phyloP scores from a whole-genome alignment of 805 yeast genomes.

The Pichia cephalocereana region DNA sequence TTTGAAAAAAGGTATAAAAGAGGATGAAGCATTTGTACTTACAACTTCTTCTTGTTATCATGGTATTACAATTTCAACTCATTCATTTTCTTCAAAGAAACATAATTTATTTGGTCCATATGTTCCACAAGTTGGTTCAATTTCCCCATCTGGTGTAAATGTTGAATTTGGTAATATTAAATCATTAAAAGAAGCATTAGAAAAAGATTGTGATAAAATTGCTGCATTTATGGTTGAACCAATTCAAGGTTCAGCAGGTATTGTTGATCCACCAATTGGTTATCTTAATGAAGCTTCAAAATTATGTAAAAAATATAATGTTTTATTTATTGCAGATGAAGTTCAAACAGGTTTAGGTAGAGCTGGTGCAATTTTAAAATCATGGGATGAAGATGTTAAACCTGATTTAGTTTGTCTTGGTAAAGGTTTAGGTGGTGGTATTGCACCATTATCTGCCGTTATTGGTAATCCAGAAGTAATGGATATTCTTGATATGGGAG shows the following conservation, averaged over 20 bases:
- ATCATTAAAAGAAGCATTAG: slow-evolving; percentile 14
- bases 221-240: slow-evolving; percentile 25
- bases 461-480: slow-evolving; percentile 16
- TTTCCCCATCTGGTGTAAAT: slow-evolving; percentile 18
- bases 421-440: slow-evolving; percentile 22
- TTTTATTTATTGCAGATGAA: slow-evolving; percentile 23
- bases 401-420: slow-evolving; percentile 24
- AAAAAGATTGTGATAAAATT: slow-evolving; percentile 14
- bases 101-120: slow-evolving; percentile 18
- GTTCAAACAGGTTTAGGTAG: slow-evolving; percentile 25
- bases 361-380: slow-evolving; percentile 16
- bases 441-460: slow-evolving; percentile 21
- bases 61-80: slow-evolving; percentile 22
- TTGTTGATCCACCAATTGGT: slow-evolving; percentile 19
- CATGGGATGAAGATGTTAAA: slow-evolving; percentile 15
- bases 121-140: slow-evolving; percentile 16
- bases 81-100: slow-evolving; percentile 14
- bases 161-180: slow-evolving; percentile 17
- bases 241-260: slow-evolving; percentile 25
- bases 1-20: slow-evolving; percentile 14
- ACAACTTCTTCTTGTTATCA: slow-evolving; percentile 21
- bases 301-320: slow-evolving; percentile 19
- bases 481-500: slow-evolving; percentile 17
- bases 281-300: slow-evolving; percentile 16
- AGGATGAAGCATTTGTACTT: slow-evolving; percentile 15